phyloP scores from a whole-genome alignment of 208 protist species.

The Trypanosoma theileri region DNA sequence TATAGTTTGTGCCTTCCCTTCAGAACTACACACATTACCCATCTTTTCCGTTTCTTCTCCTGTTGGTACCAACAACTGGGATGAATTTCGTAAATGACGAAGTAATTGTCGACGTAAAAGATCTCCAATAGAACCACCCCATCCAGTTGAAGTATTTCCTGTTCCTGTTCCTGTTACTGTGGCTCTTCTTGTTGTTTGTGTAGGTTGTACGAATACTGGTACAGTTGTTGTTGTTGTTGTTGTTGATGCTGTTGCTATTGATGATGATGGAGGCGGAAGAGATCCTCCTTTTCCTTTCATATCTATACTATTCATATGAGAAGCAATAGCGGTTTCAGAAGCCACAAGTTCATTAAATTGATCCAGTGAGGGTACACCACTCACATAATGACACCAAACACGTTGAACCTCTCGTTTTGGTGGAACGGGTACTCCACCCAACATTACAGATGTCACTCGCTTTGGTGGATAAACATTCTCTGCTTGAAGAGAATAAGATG shows the following conservation, averaged over 20 bases:
- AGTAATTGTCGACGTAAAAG: conserved; percentile 19
- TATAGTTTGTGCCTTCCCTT: conserved; percentile 23
- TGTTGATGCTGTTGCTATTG: no score
- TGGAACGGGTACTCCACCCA: conserved; percentile 40
- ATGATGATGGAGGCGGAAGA: no score
- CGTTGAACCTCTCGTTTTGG: conserved; percentile 12
- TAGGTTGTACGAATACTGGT: no score
- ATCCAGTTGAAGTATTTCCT: not conserved
- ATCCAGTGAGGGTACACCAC: conserved; percentile 33
- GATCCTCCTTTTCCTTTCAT: no score
- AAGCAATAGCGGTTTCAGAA: not conserved
- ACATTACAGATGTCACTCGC: conserved; percentile 34
- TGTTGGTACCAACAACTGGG: conserved; percentile 15
- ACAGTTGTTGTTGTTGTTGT: no score
- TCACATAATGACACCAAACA: conserved; percentile 44
- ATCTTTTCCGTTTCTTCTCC: not conserved
- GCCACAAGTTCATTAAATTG: conserved; percentile 32
- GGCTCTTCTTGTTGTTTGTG: not conserved
- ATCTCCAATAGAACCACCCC: conserved; percentile 15
- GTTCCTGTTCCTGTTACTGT: not conserved
- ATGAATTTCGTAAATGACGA: conserved; percentile 2
- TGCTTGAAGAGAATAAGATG: conserved; percentile 31
- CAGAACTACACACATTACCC: conserved; percentile 7
- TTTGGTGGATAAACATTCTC: conserved; percentile 52
- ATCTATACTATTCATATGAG: not conserved